A percentile compares a stretch with the other conserved stretches of the same genome.
Conservation (phyloP, 306 rosid genomes). For the Mucuna pruriens region DNA sequence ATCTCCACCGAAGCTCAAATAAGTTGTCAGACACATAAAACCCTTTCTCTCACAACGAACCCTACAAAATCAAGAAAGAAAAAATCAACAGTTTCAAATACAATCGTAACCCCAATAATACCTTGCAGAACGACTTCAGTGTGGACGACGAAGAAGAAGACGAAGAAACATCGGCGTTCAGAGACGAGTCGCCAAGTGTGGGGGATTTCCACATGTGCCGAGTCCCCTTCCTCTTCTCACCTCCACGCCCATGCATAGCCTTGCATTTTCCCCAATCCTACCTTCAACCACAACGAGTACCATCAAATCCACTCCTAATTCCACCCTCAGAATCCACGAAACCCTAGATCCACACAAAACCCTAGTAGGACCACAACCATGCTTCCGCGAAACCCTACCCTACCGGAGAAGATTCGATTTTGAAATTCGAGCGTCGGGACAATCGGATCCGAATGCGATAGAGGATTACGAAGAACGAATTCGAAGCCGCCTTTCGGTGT, state of each 20-base stretch:
- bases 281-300: too few species aligned
- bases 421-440: not conserved
- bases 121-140: constrained; percentile 61
- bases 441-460: not conserved
- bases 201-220: constrained; percentile 74
- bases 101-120: not conserved
- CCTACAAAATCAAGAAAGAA: not conserved
- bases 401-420: not conserved
- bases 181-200: constrained; percentile 47
- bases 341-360: constrained; percentile 55
- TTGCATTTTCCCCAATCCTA: constrained; percentile 77
- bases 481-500: constrained; percentile 51
- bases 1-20: not conserved
- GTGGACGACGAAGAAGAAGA: constrained; percentile 52
- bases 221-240: constrained; percentile 60
- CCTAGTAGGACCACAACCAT: too few species aligned
- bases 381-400: constrained; percentile 24
- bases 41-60: not conserved
- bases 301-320: constrained; percentile 52
- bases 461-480: not conserved
- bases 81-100: not conserved
- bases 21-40: not conserved
- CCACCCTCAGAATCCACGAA: constrained; percentile 45
- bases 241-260: constrained; percentile 74
- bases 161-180: constrained; percentile 53